Conservation (phyloP, 2,329 filamentous ascomycete species). For the Fusarium haematococcum region DNA sequence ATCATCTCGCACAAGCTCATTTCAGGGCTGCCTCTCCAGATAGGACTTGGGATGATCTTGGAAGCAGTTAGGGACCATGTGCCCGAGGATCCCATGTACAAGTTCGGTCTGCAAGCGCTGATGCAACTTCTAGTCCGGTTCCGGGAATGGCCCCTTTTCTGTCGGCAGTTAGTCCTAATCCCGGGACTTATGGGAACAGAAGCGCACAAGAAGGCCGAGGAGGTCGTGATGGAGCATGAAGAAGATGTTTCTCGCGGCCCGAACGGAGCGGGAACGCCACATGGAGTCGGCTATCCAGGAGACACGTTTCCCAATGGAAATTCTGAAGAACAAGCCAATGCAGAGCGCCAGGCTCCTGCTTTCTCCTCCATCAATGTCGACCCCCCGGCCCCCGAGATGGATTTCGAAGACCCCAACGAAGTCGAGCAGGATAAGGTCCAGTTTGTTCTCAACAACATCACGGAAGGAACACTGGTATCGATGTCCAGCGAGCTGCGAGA, state of each 20-base stretch:
- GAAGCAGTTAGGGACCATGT: conserved; percentile 90
- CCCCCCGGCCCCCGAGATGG: conserved; percentile 68
- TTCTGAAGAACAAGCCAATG: conserved; percentile 68
- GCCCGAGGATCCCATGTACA: conserved; percentile 93
- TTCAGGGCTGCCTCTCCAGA: conserved; percentile 88
- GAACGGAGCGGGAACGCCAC: conserved; percentile 60
- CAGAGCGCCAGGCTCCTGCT: conserved; percentile 73
- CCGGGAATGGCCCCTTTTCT: conserved; percentile 95
- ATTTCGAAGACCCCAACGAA: conserved; percentile 85
- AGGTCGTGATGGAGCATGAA: conserved; percentile 77
- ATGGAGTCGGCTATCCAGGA: conserved; percentile 51
- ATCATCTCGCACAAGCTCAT: conserved; percentile 96
- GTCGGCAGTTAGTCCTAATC: conserved; percentile 84
- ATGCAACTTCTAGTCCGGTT: conserved; percentile 88
- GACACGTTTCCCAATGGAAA: conserved; percentile 77
- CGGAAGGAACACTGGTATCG: conserved; percentile 84
- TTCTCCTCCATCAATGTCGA: conserved; percentile 86
- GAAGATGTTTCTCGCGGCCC: conserved; percentile 69
- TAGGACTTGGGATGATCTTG: conserved; percentile 97
- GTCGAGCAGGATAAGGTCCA: conserved; percentile 93
- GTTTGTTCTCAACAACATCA: conserved; percentile 97
- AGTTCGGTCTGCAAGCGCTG: conserved; percentile 95
- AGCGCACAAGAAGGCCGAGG: conserved; percentile 84
- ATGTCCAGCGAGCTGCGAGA: conserved; percentile 87
- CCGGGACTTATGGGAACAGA: conserved; percentile 86